Conservation (phyloP, 1,284 basidiomycete genomes). For the Bjerkandera adusta region DNA sequence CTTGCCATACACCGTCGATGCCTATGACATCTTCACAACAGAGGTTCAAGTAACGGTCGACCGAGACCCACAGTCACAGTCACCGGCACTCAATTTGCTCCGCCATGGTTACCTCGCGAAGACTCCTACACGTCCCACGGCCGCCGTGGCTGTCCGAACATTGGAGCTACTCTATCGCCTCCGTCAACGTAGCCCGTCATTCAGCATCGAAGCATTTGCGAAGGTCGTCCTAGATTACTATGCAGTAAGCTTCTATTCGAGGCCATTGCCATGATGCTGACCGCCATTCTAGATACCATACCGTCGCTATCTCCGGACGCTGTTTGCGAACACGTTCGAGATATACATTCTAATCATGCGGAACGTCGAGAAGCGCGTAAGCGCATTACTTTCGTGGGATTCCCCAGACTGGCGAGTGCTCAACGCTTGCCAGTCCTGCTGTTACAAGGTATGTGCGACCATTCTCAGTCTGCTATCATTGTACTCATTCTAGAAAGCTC, state of each 20-base stretch:
- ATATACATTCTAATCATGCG: conserved; percentile 27
- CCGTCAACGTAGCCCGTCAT: conserved; percentile 24
- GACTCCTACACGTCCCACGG: conserved; percentile 7
- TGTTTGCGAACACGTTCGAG: conserved; percentile 29
- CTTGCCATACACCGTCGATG: conserved; percentile 8
- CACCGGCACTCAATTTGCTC: conserved; percentile 14
- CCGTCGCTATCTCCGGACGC: conserved; percentile 3
- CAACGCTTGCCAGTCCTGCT: conserved; percentile 32
- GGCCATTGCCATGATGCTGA: not conserved
- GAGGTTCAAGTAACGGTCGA: not conserved
- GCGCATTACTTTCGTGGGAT: conserved; percentile 20
- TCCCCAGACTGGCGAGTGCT: conserved; percentile 24
- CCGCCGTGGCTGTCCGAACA: conserved; percentile 29
- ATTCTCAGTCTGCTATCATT: not conserved
- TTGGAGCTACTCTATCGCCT: conserved; percentile 29
- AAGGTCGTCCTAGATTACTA: conserved; percentile 34
- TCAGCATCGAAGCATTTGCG: conserved; percentile 34
- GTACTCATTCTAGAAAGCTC: conserved; percentile 11
- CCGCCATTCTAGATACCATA: conserved; percentile 13
- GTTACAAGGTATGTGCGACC: conserved; percentile 22
- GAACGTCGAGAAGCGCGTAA: conserved; percentile 17
- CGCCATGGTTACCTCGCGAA: conserved; percentile 10
- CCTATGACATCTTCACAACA: conserved; percentile 9
- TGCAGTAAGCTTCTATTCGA: conserved; percentile 17
- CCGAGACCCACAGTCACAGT: conserved; percentile 5